Percentiles rank a stretch among this genome's conserved stretches.
Conservation (phyloP, 768 basidiomycete genomes). For the Auricularia sp. region DNA sequence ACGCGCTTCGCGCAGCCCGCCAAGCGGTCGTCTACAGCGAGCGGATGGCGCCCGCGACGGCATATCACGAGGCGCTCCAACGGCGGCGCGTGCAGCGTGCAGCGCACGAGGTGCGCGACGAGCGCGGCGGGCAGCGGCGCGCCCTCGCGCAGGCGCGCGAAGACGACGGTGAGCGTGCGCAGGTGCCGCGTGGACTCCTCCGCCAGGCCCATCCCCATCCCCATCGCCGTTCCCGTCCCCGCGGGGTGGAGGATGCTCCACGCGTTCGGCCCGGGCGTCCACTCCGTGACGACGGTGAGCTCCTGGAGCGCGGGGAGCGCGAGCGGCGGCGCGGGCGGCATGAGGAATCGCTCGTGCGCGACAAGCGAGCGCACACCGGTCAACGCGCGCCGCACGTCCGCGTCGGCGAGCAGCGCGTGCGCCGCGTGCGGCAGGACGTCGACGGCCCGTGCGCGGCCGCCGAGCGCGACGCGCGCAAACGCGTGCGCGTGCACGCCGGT, state of each 20-base stretch:
- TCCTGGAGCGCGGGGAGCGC: not conserved
- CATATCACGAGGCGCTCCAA: not conserved
- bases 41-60: not conserved
- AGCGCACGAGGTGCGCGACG: not conserved
- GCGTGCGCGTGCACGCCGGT: not conserved
- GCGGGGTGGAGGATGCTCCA: not conserved
- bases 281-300: not conserved
- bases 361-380: not conserved
- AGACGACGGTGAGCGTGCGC: not conserved
- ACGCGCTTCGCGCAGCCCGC: not conserved
- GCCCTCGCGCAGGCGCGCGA: not conserved
- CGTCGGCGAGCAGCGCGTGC: not conserved
- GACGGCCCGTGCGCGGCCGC: not conserved
- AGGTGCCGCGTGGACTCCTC: not conserved
- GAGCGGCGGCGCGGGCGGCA: not conserved
- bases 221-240: not conserved
- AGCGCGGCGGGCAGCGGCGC: not conserved
- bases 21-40: not conserved
- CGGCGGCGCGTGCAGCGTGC: not conserved
- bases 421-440: not conserved
- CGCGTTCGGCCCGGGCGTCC: not conserved
- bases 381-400: not conserved
- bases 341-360: not conserved
- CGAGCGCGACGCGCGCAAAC: not conserved
- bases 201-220: too few relatives aligned